Evolutionary conservation across 495 filamentous ascomycete species (phyloP).

Genomic region (Neurospora terricola): DNA sequence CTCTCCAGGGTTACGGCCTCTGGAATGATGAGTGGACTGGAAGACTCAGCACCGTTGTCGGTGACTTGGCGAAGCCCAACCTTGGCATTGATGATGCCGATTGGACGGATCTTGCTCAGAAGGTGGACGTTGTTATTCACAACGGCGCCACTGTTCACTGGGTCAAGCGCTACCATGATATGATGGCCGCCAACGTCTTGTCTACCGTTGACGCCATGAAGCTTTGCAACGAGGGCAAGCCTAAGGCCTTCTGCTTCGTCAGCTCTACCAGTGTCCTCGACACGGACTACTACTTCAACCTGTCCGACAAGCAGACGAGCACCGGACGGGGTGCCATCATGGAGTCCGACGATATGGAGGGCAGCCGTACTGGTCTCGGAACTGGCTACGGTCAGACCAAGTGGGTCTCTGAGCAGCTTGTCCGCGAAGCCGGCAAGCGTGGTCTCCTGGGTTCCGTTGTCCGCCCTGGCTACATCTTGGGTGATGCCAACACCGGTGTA

Average conservation of each 20-base stretch:
- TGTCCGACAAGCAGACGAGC: slow-evolving; percentile 50
- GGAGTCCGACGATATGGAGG: slow-evolving; percentile 38
- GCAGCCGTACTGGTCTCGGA: slow-evolving; percentile 31
- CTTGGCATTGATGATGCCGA: slow-evolving; percentile 55
- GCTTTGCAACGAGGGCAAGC: slow-evolving; percentile 65
- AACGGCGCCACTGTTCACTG: slow-evolving; percentile 87
- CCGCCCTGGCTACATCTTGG: slow-evolving; percentile 79
- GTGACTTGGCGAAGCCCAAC: slow-evolving; percentile 59
- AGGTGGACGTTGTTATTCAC: slow-evolving; percentile 75
- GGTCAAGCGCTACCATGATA: slow-evolving; percentile 67
- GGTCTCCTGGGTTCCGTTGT: slow-evolving; percentile 70
- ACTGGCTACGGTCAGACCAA: slow-evolving; percentile 93
- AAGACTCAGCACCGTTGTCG: slow-evolving; percentile 55
- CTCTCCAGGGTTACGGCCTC: slow-evolving; percentile 63
- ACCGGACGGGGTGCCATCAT: slow-evolving; percentile 38
- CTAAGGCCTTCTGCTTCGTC: slow-evolving; percentile 76
- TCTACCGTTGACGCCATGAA: slow-evolving; percentile 68
- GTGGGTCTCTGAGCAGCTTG: slow-evolving; percentile 60
- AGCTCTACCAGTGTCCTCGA: slow-evolving; percentile 81
- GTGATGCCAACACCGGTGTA: slow-evolving; percentile 61
- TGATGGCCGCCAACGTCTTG: slow-evolving; percentile 70
- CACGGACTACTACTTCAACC: slow-evolving; percentile 62
- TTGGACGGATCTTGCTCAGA: slow-evolving; percentile 54
- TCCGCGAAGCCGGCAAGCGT: slow-evolving; percentile 66
- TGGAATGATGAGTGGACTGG: slow-evolving; percentile 64